Base-by-base conservation (phyloP, 192 early-diverging fungal species). In the Coemansia sp. region DNA sequence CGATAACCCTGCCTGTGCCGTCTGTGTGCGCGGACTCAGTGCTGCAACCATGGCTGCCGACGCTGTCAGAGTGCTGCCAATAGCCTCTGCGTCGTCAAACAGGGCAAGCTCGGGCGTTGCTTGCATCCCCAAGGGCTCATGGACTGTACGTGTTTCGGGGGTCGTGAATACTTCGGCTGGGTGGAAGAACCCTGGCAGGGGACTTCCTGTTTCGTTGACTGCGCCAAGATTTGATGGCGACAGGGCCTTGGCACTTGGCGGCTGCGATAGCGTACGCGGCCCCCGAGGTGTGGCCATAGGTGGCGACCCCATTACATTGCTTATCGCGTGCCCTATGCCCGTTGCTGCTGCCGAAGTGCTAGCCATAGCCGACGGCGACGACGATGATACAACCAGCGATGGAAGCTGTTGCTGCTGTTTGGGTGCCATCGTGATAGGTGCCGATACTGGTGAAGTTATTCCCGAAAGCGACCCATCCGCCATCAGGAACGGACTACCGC, bases 1-100 rank as follows among this genome's bases (percentile, higher is more conserved):
- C 44, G 75, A 68, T n/a, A 79, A 38, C 9, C 75, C 75, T 5
- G 75, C 65, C 45, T 79, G 75, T 29, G 75, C 75, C n/a, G 70
- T 72, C 50, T 72, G 75, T 25, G 75, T 78, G 3, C 75, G 69
- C 4, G 75, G 75, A 29, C 75, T 79, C 14, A 79, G 56, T 29
- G 70, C 75, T 2, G 59, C 62, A 1, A 44, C 25, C 50, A 60
- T 55, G 0, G 61, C 10, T 1, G 47, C 47, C 23, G 48, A 25
- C 50, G 55, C 6, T 30, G 30, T 41, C 4, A 17, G 38, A 5
- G 15, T 17, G 15, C n/a, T n/a, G n/a, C 48, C 50, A 23, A 70
- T 23, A 3, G 70, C 70, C 7, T 69, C 76, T 25, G 64, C 67
- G 9, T 79, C 76, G 25, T 79, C 76, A 19, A 79, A 74, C 52